Conservation (phyloP, 805 yeast species). For the Wickerhamiella spandovensis region DNA sequence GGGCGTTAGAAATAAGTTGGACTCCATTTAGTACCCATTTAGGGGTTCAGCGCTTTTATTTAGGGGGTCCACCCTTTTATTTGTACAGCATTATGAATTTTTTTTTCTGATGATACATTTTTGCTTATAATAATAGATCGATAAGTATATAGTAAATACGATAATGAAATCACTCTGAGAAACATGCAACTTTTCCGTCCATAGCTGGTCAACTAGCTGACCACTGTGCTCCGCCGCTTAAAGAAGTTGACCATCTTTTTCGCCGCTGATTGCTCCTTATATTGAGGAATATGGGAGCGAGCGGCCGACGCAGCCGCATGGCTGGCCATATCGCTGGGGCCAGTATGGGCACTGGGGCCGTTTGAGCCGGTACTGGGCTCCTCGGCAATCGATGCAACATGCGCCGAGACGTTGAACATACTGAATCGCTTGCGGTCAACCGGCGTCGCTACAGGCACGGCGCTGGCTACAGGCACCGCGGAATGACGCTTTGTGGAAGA, state of each 20-base stretch:
- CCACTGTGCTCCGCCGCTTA: constrained; percentile 26
- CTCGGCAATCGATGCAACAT: not conserved
- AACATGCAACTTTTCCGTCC: constrained; percentile 6
- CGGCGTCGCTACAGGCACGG: not conserved
- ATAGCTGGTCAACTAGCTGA: constrained; percentile 2
- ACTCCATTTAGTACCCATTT: no score
- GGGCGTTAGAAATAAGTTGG: no score
- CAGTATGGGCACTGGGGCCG: no score
- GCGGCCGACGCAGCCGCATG: not conserved
- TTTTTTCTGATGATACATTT: no score
- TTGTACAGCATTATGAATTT: not conserved
- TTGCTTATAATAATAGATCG: not conserved
- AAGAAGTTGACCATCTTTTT: constrained; percentile 25
- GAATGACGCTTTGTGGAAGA: constrained; percentile 9
- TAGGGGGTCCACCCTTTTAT: not conserved
- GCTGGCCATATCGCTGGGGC: not conserved
- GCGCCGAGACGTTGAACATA: constrained; percentile 1
- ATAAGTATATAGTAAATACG: not conserved
- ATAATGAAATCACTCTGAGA: not conserved
- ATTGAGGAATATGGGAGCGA: not conserved
- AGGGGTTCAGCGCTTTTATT: no score
- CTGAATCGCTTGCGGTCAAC: constrained; percentile 16
- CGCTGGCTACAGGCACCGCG: constrained; percentile 6
- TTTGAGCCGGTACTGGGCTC: not conserved
- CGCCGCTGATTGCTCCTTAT: constrained; percentile 15